Percentiles rank a stretch among this genome's conserved stretches.
Evolutionary conservation across 1,284 basidiomycete genomes (phyloP).

Genomic region (Irpex sp.): DNA sequence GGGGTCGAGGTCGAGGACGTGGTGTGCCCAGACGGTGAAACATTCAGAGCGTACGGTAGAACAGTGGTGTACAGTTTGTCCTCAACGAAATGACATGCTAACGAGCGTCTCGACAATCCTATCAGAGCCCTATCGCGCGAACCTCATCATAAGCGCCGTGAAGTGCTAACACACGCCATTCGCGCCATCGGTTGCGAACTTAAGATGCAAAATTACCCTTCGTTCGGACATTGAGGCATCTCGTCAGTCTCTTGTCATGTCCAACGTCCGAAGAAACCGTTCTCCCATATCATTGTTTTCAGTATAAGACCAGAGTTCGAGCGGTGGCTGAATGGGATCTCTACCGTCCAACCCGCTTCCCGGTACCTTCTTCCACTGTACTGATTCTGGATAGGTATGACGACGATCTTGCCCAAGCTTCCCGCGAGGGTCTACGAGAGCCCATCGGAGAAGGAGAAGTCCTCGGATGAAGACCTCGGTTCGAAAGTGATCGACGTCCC

Average conservation of each 20-base stretch:
- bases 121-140: constrained; percentile 11
- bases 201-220: background rate
- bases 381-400: constrained; percentile 11
- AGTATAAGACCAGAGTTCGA: background rate
- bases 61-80: constrained; percentile 13
- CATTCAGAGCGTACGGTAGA: constrained; percentile 8
- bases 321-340: background rate
- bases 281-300: background rate
- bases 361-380: background rate
- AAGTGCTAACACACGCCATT: constrained; percentile 10
- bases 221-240: background rate
- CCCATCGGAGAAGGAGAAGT: background rate
- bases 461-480: constrained; percentile 3
- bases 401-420: constrained; percentile 16
- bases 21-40: constrained; percentile 55
- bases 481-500: constrained; percentile 19
- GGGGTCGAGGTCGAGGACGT: constrained; percentile 73
- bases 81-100: constrained; percentile 12
- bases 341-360: background rate
- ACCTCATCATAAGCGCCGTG: constrained; percentile 26
- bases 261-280: background rate
- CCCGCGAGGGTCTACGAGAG: background rate
- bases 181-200: background rate
- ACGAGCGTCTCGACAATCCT: constrained; percentile 8
- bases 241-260: background rate